Evolutionary conservation across 1,139 yeast genomes (phyloP), one percentile per base, ranked within the genome.

Genomic region (Pneumocystis oryctolagi): DNA sequence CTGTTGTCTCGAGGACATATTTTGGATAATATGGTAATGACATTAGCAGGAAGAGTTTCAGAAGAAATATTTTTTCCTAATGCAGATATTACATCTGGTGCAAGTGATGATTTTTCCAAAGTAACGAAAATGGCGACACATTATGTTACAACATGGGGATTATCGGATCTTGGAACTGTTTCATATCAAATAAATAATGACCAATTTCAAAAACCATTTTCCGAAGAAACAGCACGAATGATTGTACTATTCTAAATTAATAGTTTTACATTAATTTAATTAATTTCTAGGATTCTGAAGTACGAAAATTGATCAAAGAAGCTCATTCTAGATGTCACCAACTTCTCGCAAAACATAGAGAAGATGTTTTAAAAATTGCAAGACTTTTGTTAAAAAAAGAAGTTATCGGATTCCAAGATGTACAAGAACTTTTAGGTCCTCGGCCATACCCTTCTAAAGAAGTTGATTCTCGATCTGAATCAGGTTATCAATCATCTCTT

Each of bases 31-130:
- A 92, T 92, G 96, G 83, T 90, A 32, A 92, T 92, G 59, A 89
- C 97, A 0, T 79, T 92, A 62, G 98, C 97, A 61, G 98, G 98
- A 5, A 82, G 98, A 70, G 97, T 92, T 2, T 85, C 95, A 59
- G 98, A 92, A 75, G 97, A 92, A 75, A 75, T 92, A 60, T 89
- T 90, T 73, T 92, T 92, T 73, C 67, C 65, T 20, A 61, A 63
- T 40, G 81, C 82, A 58, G 83, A 90, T 3, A 97, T 92, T 25
- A 90, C 97, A 3, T 84, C 95, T 64, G 98, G 98, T 67, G 98
- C 96, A 0, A 84, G 89, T 62, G 97, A 92, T 72, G 98, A 92
- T 73, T 92, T 92, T 78, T 89, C 89, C 73, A 90, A 92, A 74
- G 96, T 92, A n/a, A 92, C 97, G 0, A 82, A 82, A 67, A 88